Conservation (phyloP, 1,284 basidiomycete genomes). For the Acaromyces ingoldii region DNA sequence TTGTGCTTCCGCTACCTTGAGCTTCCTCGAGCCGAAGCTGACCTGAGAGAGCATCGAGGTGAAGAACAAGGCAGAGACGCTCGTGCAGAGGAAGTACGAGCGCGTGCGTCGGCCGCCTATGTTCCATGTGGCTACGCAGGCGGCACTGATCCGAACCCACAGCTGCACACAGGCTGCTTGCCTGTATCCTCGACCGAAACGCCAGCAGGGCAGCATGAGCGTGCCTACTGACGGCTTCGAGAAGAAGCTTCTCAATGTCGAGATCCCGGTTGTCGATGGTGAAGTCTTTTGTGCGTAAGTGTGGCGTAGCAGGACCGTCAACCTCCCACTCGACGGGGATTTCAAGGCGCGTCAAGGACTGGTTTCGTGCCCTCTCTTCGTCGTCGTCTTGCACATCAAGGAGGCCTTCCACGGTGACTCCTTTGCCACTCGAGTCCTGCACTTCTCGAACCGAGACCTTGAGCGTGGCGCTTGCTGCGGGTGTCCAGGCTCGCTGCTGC, state of each 20-base stretch:
- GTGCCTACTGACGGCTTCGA: slow-evolving; percentile 7
- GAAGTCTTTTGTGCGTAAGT: background rate
- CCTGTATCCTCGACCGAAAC: background rate
- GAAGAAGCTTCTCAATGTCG: slow-evolving; percentile 8
- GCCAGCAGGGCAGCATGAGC: slow-evolving; percentile 6
- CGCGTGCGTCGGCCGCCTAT: background rate
- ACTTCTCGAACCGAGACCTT: background rate
- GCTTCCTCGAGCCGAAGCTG: slow-evolving; percentile 20
- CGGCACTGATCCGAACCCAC: background rate
- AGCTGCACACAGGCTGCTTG: background rate
- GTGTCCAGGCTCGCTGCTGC: background rate
- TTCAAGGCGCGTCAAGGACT: background rate
- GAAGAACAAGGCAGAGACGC: slow-evolving; percentile 8
- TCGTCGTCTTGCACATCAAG: background rate
- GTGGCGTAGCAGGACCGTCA: background rate
- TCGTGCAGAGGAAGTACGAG: slow-evolving; percentile 6
- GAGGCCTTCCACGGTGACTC: background rate
- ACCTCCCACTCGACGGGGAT: slow-evolving; percentile 10
- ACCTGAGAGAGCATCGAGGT: slow-evolving; percentile 24
- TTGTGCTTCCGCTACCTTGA: background rate
- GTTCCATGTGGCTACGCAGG: background rate
- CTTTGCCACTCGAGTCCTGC: background rate
- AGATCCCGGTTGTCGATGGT: slow-evolving; percentile 8
- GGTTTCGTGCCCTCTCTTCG: background rate
- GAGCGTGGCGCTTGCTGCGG: background rate